These are phyloP conservation scores for Onygenales sp. DNA, from an alignment of 2,329 filamentous ascomycete species.

Conservation along the genomic window DNA sequence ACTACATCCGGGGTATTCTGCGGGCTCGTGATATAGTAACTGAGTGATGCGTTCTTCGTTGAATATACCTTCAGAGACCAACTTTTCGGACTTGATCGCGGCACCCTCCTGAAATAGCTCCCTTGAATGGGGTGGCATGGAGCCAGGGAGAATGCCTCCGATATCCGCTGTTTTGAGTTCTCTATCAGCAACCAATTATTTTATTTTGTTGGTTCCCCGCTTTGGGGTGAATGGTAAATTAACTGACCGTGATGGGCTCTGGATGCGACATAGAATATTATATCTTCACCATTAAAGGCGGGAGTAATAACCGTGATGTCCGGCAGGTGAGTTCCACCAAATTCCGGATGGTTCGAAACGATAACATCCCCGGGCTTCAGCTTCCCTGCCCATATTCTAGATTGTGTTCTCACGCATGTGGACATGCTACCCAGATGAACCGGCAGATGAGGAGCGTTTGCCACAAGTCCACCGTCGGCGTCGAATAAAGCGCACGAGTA, in stretches of 20 bases:
- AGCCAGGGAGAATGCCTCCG: constrained; percentile 66
- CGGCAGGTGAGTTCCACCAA: constrained; percentile 72
- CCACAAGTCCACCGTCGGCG: constrained; percentile 59
- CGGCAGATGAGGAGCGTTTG: constrained; percentile 67
- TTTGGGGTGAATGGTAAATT: not conserved
- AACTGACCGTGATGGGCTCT: constrained; percentile 65
- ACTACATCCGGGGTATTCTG: constrained; percentile 60
- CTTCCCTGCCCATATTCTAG: constrained; percentile 68
- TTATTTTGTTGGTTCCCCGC: not conserved
- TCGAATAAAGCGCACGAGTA: constrained; percentile 72
- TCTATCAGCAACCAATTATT: constrained; percentile 6
- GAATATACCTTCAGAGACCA: constrained; percentile 64
- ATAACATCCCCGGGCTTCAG: constrained; percentile 72
- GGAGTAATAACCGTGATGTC: constrained; percentile 73
- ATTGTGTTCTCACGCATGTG: constrained; percentile 65
- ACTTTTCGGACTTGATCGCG: constrained; percentile 50
- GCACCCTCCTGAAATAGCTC: constrained; percentile 58
- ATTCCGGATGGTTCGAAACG: constrained; percentile 76
- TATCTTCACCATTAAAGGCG: constrained; percentile 59
- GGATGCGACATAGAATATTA: constrained; percentile 66
- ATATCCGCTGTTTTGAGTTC: constrained; percentile 49
- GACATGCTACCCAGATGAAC: constrained; percentile 74
- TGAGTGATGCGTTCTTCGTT: constrained; percentile 63
- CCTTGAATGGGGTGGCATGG: constrained; percentile 67
- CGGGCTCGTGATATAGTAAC: constrained; percentile 60